A percentile compares a stretch with the other conserved stretches of the same genome.
These are phyloP conservation scores for Mucor lusitanicus DNA, from an alignment of 371 early-diverging fungal genomes.

Conservation along the genomic window DNA sequence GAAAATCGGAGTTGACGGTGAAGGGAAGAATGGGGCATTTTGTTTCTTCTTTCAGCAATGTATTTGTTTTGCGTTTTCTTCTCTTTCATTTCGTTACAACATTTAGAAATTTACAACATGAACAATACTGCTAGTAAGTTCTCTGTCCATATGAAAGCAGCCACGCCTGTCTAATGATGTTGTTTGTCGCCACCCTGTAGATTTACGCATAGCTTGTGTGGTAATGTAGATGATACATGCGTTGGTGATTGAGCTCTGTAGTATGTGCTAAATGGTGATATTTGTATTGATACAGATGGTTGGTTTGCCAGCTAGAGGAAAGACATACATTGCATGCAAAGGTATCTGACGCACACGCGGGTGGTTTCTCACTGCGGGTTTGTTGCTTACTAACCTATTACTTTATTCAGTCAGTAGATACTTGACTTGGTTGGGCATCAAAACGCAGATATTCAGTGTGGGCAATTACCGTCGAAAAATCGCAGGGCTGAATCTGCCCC, in stretches of 20 bases:
- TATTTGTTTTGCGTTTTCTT: not conserved
- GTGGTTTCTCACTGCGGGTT: not conserved
- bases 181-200: not conserved
- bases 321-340: constrained; percentile 92
- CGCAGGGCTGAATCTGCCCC: constrained; percentile 78
- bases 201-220: constrained; percentile 40
- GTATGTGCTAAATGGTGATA: not conserved
- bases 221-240: constrained; percentile 15
- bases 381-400: not conserved
- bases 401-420: constrained; percentile 78
- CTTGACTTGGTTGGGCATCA: constrained; percentile 94
- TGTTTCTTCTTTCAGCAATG: not conserved
- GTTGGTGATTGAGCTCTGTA: not conserved
- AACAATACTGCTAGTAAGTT: not conserved
- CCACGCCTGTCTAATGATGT: not conserved
- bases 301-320: constrained; percentile 89
- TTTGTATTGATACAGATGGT: constrained; percentile 60
- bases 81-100: not conserved
- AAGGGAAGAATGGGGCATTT: not conserved
- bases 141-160: not conserved
- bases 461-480: constrained; percentile 90
- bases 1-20: not conserved
- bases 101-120: not conserved
- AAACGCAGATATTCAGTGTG: constrained; percentile 89
- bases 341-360: constrained; percentile 44